phyloP scores from a whole-genome alignment of 1,284 basidiomycete genomes.

The Dichomitus squalens region DNA sequence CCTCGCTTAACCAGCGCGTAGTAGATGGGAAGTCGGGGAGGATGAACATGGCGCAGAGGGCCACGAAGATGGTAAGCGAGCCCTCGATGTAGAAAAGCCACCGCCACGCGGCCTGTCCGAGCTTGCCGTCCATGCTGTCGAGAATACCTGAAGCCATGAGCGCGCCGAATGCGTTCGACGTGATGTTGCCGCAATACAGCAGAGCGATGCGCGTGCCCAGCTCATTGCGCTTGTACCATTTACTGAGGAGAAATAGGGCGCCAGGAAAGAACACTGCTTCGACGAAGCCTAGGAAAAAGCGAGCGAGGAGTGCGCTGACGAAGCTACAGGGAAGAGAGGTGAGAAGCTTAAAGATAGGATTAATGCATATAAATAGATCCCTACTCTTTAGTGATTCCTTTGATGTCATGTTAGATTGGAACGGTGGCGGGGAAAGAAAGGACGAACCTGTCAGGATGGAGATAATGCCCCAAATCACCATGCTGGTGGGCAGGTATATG shows the following conservation, averaged over 20 bases:
- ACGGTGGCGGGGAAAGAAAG: neutral
- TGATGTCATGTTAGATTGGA: neutral
- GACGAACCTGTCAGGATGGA: constrained; percentile 26
- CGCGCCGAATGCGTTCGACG: constrained; percentile 83
- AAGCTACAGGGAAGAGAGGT: constrained; percentile 51
- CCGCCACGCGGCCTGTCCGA: constrained; percentile 76
- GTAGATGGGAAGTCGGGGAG: constrained; percentile 78
- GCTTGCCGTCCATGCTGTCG: constrained; percentile 65
- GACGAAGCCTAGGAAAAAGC: constrained; percentile 75
- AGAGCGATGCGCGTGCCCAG: constrained; percentile 74
- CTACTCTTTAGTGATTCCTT: constrained; percentile 25
- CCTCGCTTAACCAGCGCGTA: constrained; percentile 56
- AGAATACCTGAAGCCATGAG: constrained; percentile 77
- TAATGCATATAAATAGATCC: too few species aligned
- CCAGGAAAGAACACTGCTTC: constrained; percentile 81
- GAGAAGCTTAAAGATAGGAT: neutral
- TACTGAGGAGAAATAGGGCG: constrained; percentile 61
- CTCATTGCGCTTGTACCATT: constrained; percentile 72
- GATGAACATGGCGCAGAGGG: constrained; percentile 61
- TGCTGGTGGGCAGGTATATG: constrained; percentile 69
- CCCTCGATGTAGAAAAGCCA: constrained; percentile 80
- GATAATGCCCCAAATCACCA: constrained; percentile 58
- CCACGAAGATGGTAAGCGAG: constrained; percentile 63
- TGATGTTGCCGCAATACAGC: constrained; percentile 74
- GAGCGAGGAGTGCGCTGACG: constrained; percentile 64